Conservation (phyloP, 352 stramenopile species). For the Elongisporangium anandrum region DNA sequence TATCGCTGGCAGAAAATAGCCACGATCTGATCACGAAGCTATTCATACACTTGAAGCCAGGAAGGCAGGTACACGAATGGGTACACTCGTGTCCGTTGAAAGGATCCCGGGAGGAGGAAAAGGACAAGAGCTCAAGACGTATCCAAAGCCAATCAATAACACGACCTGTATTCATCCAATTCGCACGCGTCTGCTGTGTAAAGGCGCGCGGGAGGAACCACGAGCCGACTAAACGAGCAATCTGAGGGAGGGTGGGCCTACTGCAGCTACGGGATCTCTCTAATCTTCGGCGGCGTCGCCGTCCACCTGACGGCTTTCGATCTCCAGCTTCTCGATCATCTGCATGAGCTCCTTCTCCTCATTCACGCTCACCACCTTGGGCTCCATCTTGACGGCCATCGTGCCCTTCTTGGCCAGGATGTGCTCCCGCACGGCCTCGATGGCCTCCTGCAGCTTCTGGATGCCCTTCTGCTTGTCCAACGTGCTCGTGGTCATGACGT, state of each 20-base stretch:
- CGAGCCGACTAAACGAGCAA: not conserved
- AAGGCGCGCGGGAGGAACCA: not conserved
- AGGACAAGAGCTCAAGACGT: too few species aligned
- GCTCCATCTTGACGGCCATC: constrained; percentile 97
- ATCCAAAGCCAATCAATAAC: not conserved
- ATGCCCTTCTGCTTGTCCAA: constrained; percentile 98
- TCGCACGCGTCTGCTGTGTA: not conserved
- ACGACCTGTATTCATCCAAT: not conserved
- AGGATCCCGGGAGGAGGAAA: too few species aligned
- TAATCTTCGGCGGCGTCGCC: constrained; percentile 96
- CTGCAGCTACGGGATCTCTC: not conserved
- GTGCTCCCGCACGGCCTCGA: constrained; percentile 92
- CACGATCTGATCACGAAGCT: not conserved
- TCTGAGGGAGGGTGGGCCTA: not conserved
- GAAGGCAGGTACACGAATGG: not conserved
- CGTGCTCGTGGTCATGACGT: constrained; percentile 99
- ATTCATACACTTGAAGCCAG: not conserved
- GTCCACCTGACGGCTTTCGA: constrained; percentile 98
- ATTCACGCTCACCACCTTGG: constrained; percentile 98
- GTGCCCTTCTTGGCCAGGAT: constrained; percentile 95
- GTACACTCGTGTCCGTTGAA: not conserved
- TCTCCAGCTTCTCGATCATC: constrained; percentile 99
- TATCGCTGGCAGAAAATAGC: not conserved
- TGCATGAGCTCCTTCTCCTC: constrained; percentile 98
- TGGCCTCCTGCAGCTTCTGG: constrained; percentile 94